Conservation (phyloP, 139 green algal genomes). For the Auxenochlorella protothecoides region DNA sequence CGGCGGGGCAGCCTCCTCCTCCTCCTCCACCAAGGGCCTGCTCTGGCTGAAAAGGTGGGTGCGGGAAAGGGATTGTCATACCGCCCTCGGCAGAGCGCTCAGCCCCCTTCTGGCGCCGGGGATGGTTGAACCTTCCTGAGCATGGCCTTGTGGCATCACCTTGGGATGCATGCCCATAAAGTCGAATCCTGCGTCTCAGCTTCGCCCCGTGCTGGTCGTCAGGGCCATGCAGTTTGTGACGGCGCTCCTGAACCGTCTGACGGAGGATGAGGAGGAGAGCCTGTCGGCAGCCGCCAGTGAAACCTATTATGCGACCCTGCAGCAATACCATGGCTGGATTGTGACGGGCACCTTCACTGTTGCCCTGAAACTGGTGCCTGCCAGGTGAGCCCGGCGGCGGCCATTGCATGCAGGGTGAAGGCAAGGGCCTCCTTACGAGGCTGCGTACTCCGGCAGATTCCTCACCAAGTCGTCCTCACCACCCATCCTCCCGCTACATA, state of each 20-base stretch:
- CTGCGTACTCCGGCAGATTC: background rate
- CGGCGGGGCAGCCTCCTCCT: too few species aligned
- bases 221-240: too few species aligned
- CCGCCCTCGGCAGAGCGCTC: too few species aligned
- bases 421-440: background rate
- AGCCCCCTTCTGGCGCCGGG: too few species aligned
- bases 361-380: slow-evolving; percentile 33
- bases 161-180: too few species aligned
- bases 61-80: too few species aligned
- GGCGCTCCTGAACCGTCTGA: background rate
- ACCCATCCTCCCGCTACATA: background rate
- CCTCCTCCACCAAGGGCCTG: too few species aligned
- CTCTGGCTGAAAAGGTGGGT: too few species aligned
- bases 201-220: too few species aligned
- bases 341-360: slow-evolving; percentile 55
- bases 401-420: background rate
- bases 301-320: slow-evolving; percentile 52
- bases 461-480: background rate
- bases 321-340: slow-evolving; percentile 65
- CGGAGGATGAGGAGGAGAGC: slow-evolving; percentile 48
- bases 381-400: background rate
- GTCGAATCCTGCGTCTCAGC: too few species aligned
- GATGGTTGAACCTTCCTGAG: too few species aligned
- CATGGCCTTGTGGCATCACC: too few species aligned
- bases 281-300: slow-evolving; percentile 3